Percentiles rank a stretch among this genome's conserved stretches.
Conservation (phyloP, 129 eudicot genomes). For the Tanacetum coccineum region DNA sequence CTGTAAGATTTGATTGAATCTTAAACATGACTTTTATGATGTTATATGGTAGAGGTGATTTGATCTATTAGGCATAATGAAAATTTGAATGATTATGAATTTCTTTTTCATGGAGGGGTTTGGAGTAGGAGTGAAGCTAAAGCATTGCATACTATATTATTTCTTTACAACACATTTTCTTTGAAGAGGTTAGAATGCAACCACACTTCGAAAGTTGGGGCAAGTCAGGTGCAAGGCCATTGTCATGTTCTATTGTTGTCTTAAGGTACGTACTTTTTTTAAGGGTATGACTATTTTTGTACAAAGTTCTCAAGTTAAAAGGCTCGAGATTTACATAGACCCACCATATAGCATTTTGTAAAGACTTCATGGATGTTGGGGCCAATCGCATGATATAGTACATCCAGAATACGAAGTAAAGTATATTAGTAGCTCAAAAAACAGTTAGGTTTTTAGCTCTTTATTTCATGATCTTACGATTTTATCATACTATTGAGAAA, state of each 20-base stretch:
- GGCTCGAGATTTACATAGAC: too few relatives aligned
- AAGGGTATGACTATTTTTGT: too few relatives aligned
- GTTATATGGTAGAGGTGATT: conserved; percentile 16
- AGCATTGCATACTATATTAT: conserved; percentile 35
- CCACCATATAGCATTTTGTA: too few relatives aligned
- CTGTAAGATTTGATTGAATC: conserved; percentile 4
- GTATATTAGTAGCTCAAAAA: too few relatives aligned
- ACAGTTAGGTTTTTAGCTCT: too few relatives aligned
- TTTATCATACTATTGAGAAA: too few relatives aligned
- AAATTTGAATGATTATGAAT: conserved; percentile 35
- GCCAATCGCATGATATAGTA: too few relatives aligned
- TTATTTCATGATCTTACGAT: too few relatives aligned
- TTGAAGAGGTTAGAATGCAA: conserved; percentile 11
- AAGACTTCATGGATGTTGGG: too few relatives aligned
- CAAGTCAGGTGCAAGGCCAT: conserved; percentile 33
- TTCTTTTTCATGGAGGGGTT: not conserved
- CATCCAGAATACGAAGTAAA: too few relatives aligned
- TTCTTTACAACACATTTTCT: conserved; percentile 15
- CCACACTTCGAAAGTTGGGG: conserved; percentile 11
- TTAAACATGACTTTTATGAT: conserved; percentile 18
- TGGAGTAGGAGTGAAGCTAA: conserved; percentile 92
- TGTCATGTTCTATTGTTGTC: not conserved
- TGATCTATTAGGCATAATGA: conserved; percentile 14
- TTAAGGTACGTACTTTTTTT: too few relatives aligned
- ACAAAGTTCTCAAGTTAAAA: too few relatives aligned